phyloP scores from a whole-genome alignment of 2,329 filamentous ascomycete genomes.

The Sporothrix brunneoviolacea region DNA sequence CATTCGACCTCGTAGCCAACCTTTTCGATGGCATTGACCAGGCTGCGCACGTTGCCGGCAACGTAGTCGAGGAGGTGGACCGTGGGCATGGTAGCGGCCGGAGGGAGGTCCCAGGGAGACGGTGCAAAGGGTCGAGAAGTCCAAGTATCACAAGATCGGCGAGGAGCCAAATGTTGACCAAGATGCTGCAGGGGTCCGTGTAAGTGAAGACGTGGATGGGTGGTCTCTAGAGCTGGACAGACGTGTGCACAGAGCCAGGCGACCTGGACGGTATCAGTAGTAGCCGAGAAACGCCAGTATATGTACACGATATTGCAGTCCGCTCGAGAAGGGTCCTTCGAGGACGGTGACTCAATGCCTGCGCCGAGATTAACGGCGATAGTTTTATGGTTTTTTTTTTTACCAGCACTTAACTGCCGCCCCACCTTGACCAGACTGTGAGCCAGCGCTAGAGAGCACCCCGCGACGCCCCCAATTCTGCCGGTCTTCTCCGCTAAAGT shows the following conservation, averaged over 20 bases:
- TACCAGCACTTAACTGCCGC: neutral
- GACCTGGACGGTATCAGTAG: neutral
- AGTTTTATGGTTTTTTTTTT: neutral
- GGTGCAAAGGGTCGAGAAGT: neutral
- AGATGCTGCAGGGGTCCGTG: no score
- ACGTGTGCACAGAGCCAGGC: no score
- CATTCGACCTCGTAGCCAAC: constrained; percentile 89
- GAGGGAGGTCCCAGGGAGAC: neutral
- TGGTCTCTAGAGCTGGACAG: neutral
- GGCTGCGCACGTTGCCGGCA: constrained; percentile 88
- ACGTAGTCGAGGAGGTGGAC: constrained; percentile 83
- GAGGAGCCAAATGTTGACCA: no score
- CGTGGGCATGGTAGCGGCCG: constrained; percentile 39
- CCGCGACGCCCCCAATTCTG: constrained; percentile 20
- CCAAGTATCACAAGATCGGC: no score
- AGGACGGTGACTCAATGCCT: neutral
- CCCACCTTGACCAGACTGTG: neutral
- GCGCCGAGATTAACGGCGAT: neutral
- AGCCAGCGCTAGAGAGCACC: no score
- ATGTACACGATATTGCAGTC: no score
- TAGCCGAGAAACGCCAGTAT: no score
- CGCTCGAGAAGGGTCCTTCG: no score
- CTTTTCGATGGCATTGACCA: constrained; percentile 97
- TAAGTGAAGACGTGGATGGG: no score
- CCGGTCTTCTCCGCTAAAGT: constrained; percentile 24